phyloP scores from a whole-genome alignment of 2,329 filamentous ascomycete genomes.

The Graphilbum sp. region DNA sequence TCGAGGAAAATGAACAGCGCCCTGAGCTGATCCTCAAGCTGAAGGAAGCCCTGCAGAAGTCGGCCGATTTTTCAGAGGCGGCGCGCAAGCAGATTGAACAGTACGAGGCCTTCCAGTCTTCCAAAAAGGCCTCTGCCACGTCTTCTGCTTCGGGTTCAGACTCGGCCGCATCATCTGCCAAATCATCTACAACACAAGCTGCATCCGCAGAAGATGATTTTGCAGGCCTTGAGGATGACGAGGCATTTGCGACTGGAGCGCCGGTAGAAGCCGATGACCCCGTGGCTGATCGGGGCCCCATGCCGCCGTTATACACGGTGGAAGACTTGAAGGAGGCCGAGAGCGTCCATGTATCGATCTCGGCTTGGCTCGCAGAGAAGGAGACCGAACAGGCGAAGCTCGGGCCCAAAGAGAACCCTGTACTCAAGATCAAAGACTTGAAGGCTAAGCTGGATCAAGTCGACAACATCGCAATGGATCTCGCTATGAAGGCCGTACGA shows the following conservation, averaged over 20 bases:
- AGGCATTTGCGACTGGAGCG: conserved; percentile 21
- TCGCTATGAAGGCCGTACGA: conserved; percentile 52
- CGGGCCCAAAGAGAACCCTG: conserved; percentile 53
- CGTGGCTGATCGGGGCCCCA: conserved; percentile 29
- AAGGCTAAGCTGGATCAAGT: conserved; percentile 53
- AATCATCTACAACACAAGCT: no score
- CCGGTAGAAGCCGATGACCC: conserved; percentile 21
- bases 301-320: conserved; percentile 52
- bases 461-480: conserved; percentile 50
- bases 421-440: conserved; percentile 57
- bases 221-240: conserved; percentile 65
- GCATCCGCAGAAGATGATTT: conserved; percentile 33
- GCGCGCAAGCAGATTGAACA: conserved; percentile 56
- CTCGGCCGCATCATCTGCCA: no score
- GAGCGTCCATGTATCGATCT: conserved; percentile 42
- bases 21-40: conserved; percentile 53
- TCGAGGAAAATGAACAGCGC: conserved; percentile 53
- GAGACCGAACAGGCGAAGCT: conserved; percentile 56
- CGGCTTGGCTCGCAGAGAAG: conserved; percentile 61
- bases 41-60: conserved; percentile 53
- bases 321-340: conserved; percentile 55
- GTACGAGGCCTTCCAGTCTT: conserved; percentile 45
- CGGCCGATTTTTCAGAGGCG: conserved; percentile 50
- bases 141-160: conserved; percentile 20
- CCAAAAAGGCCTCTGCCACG: conserved; percentile 29